Evolutionary conservation across 495 filamentous ascomycete genomes (phyloP).

Genomic region (Podospora bellae-mahoneyi): DNA sequence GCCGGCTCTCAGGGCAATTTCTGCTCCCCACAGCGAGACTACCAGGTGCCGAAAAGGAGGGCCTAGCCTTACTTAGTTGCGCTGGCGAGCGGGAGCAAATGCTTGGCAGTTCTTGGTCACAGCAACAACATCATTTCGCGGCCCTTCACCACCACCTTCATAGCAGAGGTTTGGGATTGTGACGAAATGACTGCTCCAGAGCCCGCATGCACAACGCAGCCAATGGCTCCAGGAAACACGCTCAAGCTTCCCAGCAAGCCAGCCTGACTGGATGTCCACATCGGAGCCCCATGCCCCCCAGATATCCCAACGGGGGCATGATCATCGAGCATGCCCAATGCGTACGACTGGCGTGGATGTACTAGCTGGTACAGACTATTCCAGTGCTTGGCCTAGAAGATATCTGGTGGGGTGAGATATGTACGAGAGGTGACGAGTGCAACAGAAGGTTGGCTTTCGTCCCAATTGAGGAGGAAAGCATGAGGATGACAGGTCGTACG

Average conservation of each 20-base stretch:
- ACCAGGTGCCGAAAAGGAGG: slow-evolving; percentile 11
- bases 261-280: background rate
- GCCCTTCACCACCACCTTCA: background rate
- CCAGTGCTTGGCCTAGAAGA: background rate
- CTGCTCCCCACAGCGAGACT: slow-evolving; percentile 8
- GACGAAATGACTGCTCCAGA: background rate
- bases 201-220: background rate
- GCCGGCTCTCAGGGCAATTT: slow-evolving; percentile 12
- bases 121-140: slow-evolving; percentile 1
- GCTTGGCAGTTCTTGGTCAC: slow-evolving; percentile 9
- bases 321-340: background rate
- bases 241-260: background rate
- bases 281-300: background rate
- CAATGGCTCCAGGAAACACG: background rate
- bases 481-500: slow-evolving; percentile 11
- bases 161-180: background rate
- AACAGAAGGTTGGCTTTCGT: slow-evolving; percentile 8
- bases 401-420: background rate
- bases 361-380: background rate
- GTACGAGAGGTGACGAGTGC: slow-evolving; percentile 8
- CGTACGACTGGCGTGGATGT: background rate
- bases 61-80: background rate
- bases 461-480: background rate
- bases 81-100: background rate
- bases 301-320: background rate